A percentile compares a stretch with the other conserved stretches of the same genome.
Conservation (phyloP, 176 grass and related monocot species). For the Eragrostis nindensis region DNA sequence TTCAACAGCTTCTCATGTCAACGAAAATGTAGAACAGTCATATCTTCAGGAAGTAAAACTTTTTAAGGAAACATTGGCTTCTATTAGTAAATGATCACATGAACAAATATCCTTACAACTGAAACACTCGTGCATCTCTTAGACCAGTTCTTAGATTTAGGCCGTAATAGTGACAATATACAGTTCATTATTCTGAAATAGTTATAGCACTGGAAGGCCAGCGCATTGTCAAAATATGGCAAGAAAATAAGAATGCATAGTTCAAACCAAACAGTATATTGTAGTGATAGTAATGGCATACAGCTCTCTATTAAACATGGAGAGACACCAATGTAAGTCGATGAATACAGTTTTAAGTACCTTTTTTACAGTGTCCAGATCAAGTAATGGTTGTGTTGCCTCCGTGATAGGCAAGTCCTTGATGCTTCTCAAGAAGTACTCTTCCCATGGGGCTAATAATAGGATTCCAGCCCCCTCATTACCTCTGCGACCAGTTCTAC, state of each 20-base stretch:
- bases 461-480: conserved; percentile 80
- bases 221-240: background rate
- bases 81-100: background rate
- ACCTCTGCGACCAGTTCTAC: conserved; percentile 95
- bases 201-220: background rate
- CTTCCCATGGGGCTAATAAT: conserved; percentile 90
- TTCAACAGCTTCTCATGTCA: background rate
- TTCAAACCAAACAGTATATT: background rate
- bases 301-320: background rate
- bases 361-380: conserved; percentile 66
- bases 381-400: conserved; percentile 64
- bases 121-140: background rate
- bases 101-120: background rate
- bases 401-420: conserved; percentile 83
- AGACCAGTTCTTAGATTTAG: background rate
- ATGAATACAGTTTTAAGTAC: conserved; percentile 40
- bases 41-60: background rate
- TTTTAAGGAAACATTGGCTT: no score
- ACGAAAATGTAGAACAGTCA: background rate
- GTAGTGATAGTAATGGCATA: background rate
- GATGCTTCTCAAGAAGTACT: conserved; percentile 83
- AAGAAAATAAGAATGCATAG: background rate
- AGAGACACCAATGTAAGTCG: background rate
- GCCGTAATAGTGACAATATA: background rate
- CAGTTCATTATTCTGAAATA: background rate